Evolutionary conservation across 441 rosid species (phyloP), one percentile per base, ranked within the genome.

Genomic region (Erysimum cheiri): DNA sequence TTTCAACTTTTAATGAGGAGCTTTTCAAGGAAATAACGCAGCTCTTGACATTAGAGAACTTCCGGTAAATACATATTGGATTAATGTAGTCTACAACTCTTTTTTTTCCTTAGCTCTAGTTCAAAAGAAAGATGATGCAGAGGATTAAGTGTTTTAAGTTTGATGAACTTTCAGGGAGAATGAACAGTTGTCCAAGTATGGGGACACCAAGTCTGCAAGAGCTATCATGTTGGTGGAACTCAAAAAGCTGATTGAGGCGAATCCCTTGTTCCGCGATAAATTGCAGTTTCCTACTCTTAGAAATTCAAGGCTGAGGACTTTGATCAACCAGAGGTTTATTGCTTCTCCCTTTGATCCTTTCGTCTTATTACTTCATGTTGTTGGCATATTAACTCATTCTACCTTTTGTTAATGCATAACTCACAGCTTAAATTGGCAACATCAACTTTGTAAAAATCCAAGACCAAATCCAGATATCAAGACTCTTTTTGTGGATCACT

Each of bases 11-110:
- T 75, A 95, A 95, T 1, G 99, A 95, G 79, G 99, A 95, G 69
- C 96, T 95, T 69, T 92, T 90, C 73, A 95, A 92, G 88, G 99
- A 95, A 82, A 95, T 95, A 50, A 95, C 99, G 19, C 99, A 92
- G 80, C 88, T 95, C 14, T 74, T 95, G 78, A 95, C 99, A 0
- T 77, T 95, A 73, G 99, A 90, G 73, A 95, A 95, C 77, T 95
- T 95, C 64, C 80, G 99, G 99, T 90, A 80, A 43, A 24, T 37
- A 39, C 13, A 11, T 59, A 6, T 0, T 37, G 22, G 12, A 28
- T 22, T 59, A 24, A 0, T 58, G 35, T 22, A 12, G 15, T 57
- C 32, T 17, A 57, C 6, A 3, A 33, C 44, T 12, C 37, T 22
- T 48, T 22, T 6, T 33, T 33, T 17, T 1, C 2, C n/a, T 17